Evolutionary conservation across 305 asterid genomes (phyloP).

Genomic region (Fraxinus platypoda): DNA sequence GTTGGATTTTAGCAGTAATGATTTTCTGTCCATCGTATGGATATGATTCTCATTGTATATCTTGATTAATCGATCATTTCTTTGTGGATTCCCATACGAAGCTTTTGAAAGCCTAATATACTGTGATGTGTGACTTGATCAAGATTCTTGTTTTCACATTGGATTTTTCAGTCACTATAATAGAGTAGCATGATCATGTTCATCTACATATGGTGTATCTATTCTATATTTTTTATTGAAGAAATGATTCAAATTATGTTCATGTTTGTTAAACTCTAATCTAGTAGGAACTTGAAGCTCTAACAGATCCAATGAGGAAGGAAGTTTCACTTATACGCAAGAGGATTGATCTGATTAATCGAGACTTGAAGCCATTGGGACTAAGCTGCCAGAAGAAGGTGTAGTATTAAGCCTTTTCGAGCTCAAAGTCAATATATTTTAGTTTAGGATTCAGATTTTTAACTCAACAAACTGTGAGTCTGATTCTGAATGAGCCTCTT

Average conservation of each 20-base stretch:
- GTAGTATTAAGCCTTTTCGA: background rate
- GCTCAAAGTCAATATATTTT: background rate
- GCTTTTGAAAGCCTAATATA: background rate
- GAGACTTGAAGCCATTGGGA: slow-evolving; percentile 60
- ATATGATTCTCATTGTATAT: background rate
- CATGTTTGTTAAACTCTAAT: slow-evolving; percentile 15
- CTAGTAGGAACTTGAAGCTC: slow-evolving; percentile 69
- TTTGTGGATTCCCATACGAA: background rate
- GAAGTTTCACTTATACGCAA: slow-evolving; percentile 65
- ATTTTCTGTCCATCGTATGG: background rate
- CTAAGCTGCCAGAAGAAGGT: slow-evolving; percentile 70
- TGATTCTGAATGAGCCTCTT: background rate
- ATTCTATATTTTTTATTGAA: background rate
- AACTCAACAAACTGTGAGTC: background rate
- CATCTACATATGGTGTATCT: background rate
- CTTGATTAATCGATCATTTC: background rate
- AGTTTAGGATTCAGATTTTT: background rate
- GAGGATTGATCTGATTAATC: slow-evolving; percentile 51
- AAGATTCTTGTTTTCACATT: background rate
- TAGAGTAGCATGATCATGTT: background rate
- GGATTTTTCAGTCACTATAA: background rate
- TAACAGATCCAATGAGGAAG: slow-evolving; percentile 79
- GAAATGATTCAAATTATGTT: background rate
- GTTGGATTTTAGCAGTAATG: background rate
- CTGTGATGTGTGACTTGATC: background rate